Base-by-base conservation (phyloP, 164 flowering plant species). In the Liquidambar formosana region DNA sequence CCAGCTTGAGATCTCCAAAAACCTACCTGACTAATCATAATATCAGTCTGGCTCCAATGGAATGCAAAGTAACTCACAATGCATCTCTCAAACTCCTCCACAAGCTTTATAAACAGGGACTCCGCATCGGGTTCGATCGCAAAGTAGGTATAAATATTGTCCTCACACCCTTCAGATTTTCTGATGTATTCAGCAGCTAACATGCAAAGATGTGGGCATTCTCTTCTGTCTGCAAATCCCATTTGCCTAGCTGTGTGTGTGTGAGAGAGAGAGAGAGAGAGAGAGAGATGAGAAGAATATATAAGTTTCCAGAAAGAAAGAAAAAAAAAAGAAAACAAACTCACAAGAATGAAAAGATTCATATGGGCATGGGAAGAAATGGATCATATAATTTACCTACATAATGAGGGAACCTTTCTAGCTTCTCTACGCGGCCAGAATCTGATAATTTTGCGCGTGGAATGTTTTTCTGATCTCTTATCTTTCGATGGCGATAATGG, bases 401-500 rank as follows among this genome's bases (percentile, higher is more conserved):
- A 65, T 83, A 83, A 64, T 81, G 83, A 4, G 84, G 52, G 67
- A 83, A 83, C 69, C 75, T 77, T 25, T 83, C 87, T 1, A 81
- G 68, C 84, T 79, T 83, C 26, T 71, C 75, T 15, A 27, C 65
- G 0, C 46, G 72, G 33, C 82, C 77, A 0, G 69, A 22, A 18
- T 63, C 64, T 0, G 71, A 43, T 23, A 59, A 46, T 65, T 71
- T 71, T 12, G 66, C 56, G 0, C 70, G 74, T 0, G 86, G 87
- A 18, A 75, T 59, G 68, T 81, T 73, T 70, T 71, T 80, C 21
- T 67, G 75, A 51, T 75, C 69, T 57, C 64, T 70, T 6, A 54
- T 26, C 65, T 58, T 75, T 38, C 71, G 66, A 16, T 79, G 28
- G 10, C 64, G 76, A 19, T 38, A 75, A 64, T 67, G 80, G 33